phyloP scores from a whole-genome alignment of 805 yeast genomes.

The Yamadazyma phyllophila region DNA sequence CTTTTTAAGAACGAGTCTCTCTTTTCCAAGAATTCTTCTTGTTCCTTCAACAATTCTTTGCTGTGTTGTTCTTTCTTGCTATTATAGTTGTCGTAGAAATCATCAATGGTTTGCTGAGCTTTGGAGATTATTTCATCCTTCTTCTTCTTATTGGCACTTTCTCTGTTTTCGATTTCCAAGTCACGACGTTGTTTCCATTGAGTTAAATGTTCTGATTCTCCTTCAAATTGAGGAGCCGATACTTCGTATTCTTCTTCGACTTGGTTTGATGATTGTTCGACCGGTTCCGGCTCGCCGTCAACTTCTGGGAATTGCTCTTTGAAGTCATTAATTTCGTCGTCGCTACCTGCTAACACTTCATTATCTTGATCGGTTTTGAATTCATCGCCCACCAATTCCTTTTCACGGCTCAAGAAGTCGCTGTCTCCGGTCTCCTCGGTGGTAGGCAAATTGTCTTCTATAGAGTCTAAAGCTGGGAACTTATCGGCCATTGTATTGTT shows the following conservation, averaged over 20 bases:
- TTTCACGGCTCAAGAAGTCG: constrained; percentile 68
- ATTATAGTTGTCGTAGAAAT: constrained; percentile 88
- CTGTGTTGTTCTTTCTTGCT: constrained; percentile 71
- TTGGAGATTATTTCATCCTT: constrained; percentile 65
- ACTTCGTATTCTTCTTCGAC: constrained; percentile 34
- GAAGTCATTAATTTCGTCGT: constrained; percentile 54
- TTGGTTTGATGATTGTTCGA: constrained; percentile 29
- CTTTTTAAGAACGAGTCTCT: constrained; percentile 62
- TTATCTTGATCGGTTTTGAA: constrained; percentile 64
- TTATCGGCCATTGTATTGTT: constrained; percentile 59
- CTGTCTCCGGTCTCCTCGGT: constrained; percentile 38
- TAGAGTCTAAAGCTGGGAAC: constrained; percentile 66
- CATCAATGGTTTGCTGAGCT: constrained; percentile 83
- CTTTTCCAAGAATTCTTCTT: constrained; percentile 65
- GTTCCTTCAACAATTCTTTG: constrained; percentile 62
- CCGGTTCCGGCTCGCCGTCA: constrained; percentile 24
- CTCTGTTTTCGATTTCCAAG: constrained; percentile 76
- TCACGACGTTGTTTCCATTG: constrained; percentile 85
- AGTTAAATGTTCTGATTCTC: constrained; percentile 50
- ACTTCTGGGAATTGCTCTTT: constrained; percentile 66
- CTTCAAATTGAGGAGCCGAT: constrained; percentile 15
- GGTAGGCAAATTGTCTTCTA: constrained; percentile 27
- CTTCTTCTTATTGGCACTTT: constrained; percentile 62
- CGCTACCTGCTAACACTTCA: constrained; percentile 42
- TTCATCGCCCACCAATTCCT: constrained; percentile 66